phyloP scores from a whole-genome alignment of 2,329 filamentous ascomycete genomes.

The Monilinia laxa region DNA sequence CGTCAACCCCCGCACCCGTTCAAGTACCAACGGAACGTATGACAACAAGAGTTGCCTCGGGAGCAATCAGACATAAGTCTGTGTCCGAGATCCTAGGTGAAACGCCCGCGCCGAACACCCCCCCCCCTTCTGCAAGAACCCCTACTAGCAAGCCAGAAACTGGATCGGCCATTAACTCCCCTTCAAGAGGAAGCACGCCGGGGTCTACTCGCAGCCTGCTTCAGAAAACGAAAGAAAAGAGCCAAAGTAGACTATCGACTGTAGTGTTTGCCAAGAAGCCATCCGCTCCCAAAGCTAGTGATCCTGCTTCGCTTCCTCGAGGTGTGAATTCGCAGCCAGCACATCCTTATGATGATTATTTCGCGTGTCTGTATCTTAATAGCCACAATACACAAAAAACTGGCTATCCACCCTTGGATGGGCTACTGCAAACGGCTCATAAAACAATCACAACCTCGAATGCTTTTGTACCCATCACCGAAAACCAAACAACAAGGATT shows the following conservation, averaged over 20 bases:
- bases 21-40: conserved; percentile 51
- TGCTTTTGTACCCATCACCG: conserved; percentile 77
- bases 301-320: conserved; percentile 26
- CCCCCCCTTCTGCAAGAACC: conserved; percentile 27
- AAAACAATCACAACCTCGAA: conserved; percentile 89
- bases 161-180: conserved; percentile 32
- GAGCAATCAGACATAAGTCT: conserved; percentile 68
- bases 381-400: conserved; percentile 56
- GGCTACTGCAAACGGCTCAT: conserved; percentile 76
- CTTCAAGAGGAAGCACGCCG: conserved; percentile 44
- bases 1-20: conserved; percentile 34
- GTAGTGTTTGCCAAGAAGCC: conserved; percentile 75
- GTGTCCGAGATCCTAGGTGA: conserved; percentile 70
- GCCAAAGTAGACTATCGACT: conserved; percentile 67
- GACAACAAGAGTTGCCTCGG: conserved; percentile 68
- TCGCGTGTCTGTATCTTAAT: conserved; percentile 60
- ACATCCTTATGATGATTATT: conserved; percentile 56
- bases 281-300: conserved; percentile 44
- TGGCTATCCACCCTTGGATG: conserved; percentile 64
- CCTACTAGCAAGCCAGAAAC: conserved; percentile 27
- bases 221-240: conserved; percentile 50
- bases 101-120: conserved; percentile 46
- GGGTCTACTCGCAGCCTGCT: conserved; percentile 44
- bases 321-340: conserved; percentile 23
- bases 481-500: conserved; percentile 84